Evolutionary conservation across 2,329 filamentous ascomycete species (phyloP).

Genomic region (Trichoderma sp.): DNA sequence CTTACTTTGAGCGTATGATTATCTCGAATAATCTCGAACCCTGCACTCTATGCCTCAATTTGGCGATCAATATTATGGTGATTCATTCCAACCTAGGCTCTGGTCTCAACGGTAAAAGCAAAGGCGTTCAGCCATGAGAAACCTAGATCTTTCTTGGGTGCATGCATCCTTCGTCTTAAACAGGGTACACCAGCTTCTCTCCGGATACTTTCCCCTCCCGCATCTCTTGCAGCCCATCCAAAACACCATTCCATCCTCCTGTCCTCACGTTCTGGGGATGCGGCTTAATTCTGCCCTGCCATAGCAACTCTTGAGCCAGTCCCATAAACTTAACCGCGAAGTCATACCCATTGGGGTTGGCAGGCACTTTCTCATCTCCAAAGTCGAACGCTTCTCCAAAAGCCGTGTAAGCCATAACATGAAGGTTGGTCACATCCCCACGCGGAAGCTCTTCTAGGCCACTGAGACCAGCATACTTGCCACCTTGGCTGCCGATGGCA

Average conservation of each 20-base stretch:
- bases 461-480: slow-evolving; percentile 43
- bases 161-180: background rate
- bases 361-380: slow-evolving; percentile 27
- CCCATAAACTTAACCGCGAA: slow-evolving; percentile 41
- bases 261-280: slow-evolving; percentile 34
- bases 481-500: slow-evolving; percentile 32
- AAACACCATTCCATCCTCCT: slow-evolving; percentile 24
- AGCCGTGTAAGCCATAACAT: slow-evolving; percentile 41
- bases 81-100: background rate
- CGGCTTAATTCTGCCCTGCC: slow-evolving; percentile 37
- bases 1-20: background rate
- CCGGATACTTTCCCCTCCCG: slow-evolving; percentile 38
- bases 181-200: slow-evolving; percentile 44
- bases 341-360: slow-evolving; percentile 32
- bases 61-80: background rate
- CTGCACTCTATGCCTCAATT: background rate
- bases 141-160: background rate
- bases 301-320: slow-evolving; percentile 34
- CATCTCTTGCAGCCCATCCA: slow-evolving; percentile 36
- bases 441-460: slow-evolving; percentile 29
- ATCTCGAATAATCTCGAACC: background rate
- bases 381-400: slow-evolving; percentile 38
- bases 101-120: background rate
- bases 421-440: slow-evolving; percentile 38
- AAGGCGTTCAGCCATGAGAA: background rate